Percentiles rank a stretch among this genome's conserved stretches.
These are phyloP conservation scores for Sordariomycetes sp. DNA, from an alignment of 2,329 filamentous ascomycete genomes.

Conservation along the genomic window DNA sequence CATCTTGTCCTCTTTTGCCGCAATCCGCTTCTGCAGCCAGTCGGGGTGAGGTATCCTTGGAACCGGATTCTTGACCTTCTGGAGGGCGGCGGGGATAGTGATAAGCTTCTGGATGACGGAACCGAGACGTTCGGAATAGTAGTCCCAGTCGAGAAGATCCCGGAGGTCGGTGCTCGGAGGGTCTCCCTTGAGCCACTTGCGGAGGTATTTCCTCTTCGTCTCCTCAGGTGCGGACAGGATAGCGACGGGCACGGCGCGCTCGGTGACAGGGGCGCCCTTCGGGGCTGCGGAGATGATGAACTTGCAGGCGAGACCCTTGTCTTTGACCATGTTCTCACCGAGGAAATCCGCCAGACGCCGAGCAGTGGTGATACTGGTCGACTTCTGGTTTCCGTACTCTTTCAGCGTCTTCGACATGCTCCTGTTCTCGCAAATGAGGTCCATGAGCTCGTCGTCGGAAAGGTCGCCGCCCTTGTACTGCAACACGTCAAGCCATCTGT, in stretches of 20 bases:
- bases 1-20: constrained; percentile 91
- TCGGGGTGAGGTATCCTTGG: constrained; percentile 90
- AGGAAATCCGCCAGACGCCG: constrained; percentile 91
- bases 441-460: constrained; percentile 93
- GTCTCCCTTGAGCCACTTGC: constrained; percentile 94
- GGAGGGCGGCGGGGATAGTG: constrained; percentile 91
- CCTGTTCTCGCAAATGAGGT: constrained; percentile 99
- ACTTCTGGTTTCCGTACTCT: constrained; percentile 92
- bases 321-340: constrained; percentile 97
- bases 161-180: constrained; percentile 84
- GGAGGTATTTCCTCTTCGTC: constrained; percentile 79
- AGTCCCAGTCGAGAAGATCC: constrained; percentile 88
- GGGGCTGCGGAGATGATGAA: constrained; percentile 93
- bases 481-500: constrained; percentile 92
- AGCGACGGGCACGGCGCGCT: constrained; percentile 85
- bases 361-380: constrained; percentile 97
- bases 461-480: constrained; percentile 80
- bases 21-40: constrained; percentile 89
- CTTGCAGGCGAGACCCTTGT: constrained; percentile 98
- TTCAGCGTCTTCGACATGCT: constrained; percentile 96
- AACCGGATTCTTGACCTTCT: constrained; percentile 90
- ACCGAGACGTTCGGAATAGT: constrained; percentile 89
- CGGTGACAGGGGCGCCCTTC: constrained; percentile 83
- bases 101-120: constrained; percentile 99
- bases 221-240: constrained; percentile 92